Base-by-base conservation (phyloP, 1,284 basidiomycete species). In the Bondarzewia mesenterica region DNA sequence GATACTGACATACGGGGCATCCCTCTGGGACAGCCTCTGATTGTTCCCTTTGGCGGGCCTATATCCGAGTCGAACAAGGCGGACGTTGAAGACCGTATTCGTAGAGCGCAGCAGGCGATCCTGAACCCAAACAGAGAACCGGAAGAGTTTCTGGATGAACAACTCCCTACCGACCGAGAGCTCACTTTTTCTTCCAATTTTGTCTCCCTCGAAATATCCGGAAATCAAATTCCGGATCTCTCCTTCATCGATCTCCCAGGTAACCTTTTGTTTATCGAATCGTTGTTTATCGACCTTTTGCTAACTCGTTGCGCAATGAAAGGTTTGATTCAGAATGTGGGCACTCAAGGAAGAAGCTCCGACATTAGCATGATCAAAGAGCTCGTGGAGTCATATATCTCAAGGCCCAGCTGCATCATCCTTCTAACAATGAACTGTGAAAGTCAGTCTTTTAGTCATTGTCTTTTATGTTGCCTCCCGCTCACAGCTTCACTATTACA, bases 341-440 rank as follows among this genome's bases (percentile, higher is more conserved):
- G 74, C 65, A 21, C 18, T 20, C 66, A 67, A 5, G 75, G 79
- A 0, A 71, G 76, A 25, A 58, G 62, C 1, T 60, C 62, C 5
- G 83, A 86, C 48, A 82, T 85, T 29, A 68, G 73, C 1, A 69
- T 86, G 0, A 78, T 89, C 14, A 70, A 77, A 48, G 66, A 68
- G 2, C 62, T 89, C 2, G 80, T 84, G 0, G 65, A 65, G 0
- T 67, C 75, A 0, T 84, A 85, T 58, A 82, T 89, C 47, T 66
- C 69, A 45, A 79, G 75, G 50, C 75, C 75, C 0, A 85, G 78
- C 52, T 83, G 80, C 26, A 72, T 89, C 0, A 81, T 89, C 25
- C 63, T 89, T 0, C 63, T 86, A 4, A 81, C 82, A 0, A 75
- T 88, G 1, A 71, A 83, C 1, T 86, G 84, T 59, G 83, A 86